phyloP scores from a whole-genome alignment of 768 basidiomycete species.

The Mrakia blollopis region DNA sequence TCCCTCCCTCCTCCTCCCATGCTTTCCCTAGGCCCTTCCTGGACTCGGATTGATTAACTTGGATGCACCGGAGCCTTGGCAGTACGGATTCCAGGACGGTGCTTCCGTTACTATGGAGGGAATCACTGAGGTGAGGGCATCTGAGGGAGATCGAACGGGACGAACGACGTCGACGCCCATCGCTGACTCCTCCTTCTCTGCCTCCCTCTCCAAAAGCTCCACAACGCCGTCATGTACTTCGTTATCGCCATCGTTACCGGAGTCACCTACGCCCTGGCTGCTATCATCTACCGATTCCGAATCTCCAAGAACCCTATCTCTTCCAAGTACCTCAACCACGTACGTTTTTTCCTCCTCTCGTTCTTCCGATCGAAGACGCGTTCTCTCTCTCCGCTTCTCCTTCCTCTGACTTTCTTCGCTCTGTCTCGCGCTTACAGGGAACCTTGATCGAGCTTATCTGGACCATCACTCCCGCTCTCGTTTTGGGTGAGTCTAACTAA shows the following conservation, averaged over 20 bases:
- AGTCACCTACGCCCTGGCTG: constrained; percentile 32
- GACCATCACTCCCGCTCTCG: constrained; percentile 36
- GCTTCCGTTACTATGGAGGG: constrained; percentile 28
- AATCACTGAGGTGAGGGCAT: constrained; percentile 19
- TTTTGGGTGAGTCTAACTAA: constrained; percentile 36
- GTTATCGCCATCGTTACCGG: constrained; percentile 33
- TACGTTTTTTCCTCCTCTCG: not conserved
- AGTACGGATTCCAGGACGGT: constrained; percentile 29
- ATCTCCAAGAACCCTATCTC: constrained; percentile 31
- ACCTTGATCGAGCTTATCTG: constrained; percentile 36
- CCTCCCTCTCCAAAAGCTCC: constrained; percentile 7
- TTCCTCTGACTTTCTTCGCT: not conserved
- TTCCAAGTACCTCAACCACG: constrained; percentile 34
- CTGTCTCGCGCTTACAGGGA: not conserved
- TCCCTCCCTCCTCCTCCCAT: not conserved
- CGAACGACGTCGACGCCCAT: not conserved
- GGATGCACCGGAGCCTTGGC: constrained; percentile 30
- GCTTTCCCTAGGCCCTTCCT: constrained; percentile 40
- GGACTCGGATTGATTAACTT: not conserved
- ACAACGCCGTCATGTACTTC: constrained; percentile 30
- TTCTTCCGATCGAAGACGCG: too few species aligned
- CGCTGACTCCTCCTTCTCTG: not conserved
- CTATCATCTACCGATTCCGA: constrained; percentile 33
- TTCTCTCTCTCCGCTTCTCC: not conserved
- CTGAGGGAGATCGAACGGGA: not conserved